Conservation (phyloP, 805 yeast genomes). For the Lipomyces orientalis region DNA sequence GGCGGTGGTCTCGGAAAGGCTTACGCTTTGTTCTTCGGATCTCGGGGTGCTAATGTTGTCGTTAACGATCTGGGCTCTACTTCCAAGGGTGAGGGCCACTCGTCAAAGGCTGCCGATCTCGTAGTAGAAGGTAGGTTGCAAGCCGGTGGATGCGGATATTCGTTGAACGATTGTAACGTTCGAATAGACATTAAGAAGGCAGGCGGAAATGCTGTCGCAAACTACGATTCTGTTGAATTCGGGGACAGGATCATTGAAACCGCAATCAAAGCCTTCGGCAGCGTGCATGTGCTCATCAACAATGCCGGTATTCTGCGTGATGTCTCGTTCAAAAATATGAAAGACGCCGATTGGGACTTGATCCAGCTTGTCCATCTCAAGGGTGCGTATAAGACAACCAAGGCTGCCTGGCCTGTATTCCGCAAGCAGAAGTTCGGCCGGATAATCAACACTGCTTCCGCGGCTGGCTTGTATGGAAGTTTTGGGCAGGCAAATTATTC, state of each 20-base stretch:
- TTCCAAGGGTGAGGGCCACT: slow-evolving; percentile 70
- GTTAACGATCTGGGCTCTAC: slow-evolving; percentile 94
- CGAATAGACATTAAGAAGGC: slow-evolving; percentile 64
- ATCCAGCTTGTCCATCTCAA: slow-evolving; percentile 87
- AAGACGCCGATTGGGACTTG: slow-evolving; percentile 74
- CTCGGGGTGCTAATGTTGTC: slow-evolving; percentile 92
- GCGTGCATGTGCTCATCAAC: slow-evolving; percentile 86
- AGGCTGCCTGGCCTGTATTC: slow-evolving; percentile 92
- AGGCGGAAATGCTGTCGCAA: slow-evolving; percentile 91
- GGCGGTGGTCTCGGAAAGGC: slow-evolving; percentile 96
- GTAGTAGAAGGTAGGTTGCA: slow-evolving; percentile 64
- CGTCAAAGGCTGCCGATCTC: slow-evolving; percentile 72
- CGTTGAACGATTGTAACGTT: background rate
- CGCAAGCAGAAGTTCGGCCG: slow-evolving; percentile 86
- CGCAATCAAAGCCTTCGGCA: slow-evolving; percentile 84
- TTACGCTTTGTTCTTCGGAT: slow-evolving; percentile 85
- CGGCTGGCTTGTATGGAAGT: slow-evolving; percentile 96
- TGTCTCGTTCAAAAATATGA: slow-evolving; percentile 83
- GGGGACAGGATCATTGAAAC: slow-evolving; percentile 86
- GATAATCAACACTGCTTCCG: slow-evolving; percentile 90
- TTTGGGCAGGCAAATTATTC: slow-evolving; percentile 97
- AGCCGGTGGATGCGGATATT: background rate
- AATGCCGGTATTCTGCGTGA: slow-evolving; percentile 96
- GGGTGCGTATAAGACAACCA: slow-evolving; percentile 84
- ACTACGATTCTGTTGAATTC: slow-evolving; percentile 86